Evolutionary conservation across 345 rosid genomes (phyloP).

Genomic region (rapeseed (Brassica napus)): Da-Ae NC_063436.1:15687001-15687500

Average conservation of each 20-base stretch:
- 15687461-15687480: background rate
- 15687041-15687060: too few relatives aligned
- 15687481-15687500: background rate
- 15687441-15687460: constrained; percentile 34
- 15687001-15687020: too few relatives aligned
- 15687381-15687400: constrained; percentile 13
- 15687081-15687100: too few relatives aligned
- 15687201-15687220: background rate
- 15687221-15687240: background rate
- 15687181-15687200: background rate
- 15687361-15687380: background rate
- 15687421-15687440: constrained; percentile 25
- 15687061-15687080: too few relatives aligned
- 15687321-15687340: background rate
- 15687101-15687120: too few relatives aligned
- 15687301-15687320: background rate
- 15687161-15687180: background rate
- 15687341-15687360: constrained; percentile 1
- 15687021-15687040: too few relatives aligned
- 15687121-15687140: background rate
- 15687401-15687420: constrained; percentile 28
- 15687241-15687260: background rate
- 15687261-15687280: background rate
- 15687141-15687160: background rate
- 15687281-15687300: background rate